These are phyloP conservation scores for Rhodotorula graminis DNA, from an alignment of 768 basidiomycete genomes.

Conservation along the genomic window DNA sequence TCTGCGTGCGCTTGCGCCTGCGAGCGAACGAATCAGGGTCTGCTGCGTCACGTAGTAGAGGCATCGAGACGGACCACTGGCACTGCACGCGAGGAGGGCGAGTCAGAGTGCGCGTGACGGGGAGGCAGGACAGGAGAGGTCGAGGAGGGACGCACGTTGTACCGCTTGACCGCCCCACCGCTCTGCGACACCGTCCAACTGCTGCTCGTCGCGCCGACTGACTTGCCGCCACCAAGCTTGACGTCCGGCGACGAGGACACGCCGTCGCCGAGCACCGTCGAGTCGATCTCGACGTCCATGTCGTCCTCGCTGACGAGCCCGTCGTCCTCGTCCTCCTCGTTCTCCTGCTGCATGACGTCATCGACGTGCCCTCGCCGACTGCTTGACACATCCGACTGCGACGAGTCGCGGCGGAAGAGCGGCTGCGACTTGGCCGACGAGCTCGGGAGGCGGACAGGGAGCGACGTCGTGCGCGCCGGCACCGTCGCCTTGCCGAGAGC, in stretches of 20 bases:
- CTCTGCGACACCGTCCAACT: no score
- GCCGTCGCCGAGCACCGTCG: neutral
- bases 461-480: neutral
- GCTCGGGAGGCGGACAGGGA: neutral
- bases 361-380: no score
- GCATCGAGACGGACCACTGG: neutral
- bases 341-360: no score
- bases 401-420: neutral
- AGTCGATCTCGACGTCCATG: neutral
- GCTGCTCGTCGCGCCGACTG: no score
- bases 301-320: neutral
- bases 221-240: neutral
- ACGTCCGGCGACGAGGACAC: neutral
- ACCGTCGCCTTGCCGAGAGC: neutral
- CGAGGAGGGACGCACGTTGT: neutral
- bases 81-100: neutral
- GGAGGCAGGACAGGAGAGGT: neutral
- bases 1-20: conserved; percentile 52
- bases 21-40: no score
- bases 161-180: neutral
- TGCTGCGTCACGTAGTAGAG: no score
- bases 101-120: neutral
- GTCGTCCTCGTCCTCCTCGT: neutral
- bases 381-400: neutral
- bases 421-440: neutral